Conservation (phyloP, 768 basidiomycete species). For the Leucosporidium scottii region DNA sequence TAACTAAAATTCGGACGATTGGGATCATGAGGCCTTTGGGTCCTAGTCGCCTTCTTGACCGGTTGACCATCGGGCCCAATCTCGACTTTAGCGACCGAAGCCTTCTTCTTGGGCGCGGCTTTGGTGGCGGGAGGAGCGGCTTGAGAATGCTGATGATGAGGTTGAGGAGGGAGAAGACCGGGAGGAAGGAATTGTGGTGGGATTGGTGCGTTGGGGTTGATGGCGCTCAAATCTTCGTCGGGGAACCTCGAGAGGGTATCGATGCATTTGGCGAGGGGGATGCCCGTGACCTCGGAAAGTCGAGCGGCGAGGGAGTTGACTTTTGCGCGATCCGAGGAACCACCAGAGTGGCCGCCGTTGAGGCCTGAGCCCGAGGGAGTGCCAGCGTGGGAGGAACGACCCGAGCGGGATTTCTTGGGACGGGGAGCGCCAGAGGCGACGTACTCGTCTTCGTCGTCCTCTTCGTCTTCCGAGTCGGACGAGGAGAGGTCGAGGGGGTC, state of each 20-base stretch:
- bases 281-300: not conserved
- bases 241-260: not conserved
- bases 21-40: conserved; percentile 3
- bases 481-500: not conserved
- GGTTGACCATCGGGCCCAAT: not conserved
- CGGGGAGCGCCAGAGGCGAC: not conserved
- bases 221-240: not conserved
- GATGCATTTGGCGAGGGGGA: conserved; percentile 3
- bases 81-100: not conserved
- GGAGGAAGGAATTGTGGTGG: conserved; percentile 3
- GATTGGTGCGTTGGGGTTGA: not conserved
- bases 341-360: not conserved
- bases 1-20: conserved; percentile 69
- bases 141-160: not conserved
- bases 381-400: too few relatives aligned
- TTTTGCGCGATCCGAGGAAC: not conserved
- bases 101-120: not conserved
- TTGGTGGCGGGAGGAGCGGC: not conserved
- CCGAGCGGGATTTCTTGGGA: too few relatives aligned
- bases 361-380: not conserved
- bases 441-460: not conserved
- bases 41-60: not conserved
- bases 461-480: conserved; percentile 3
- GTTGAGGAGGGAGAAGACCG: not conserved
- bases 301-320: conserved; percentile 2